A percentile compares a stretch with the other conserved stretches of the same genome.
phyloP scores from a whole-genome alignment of 129 eudicot genomes.

The Calendula officinalis region DNA sequence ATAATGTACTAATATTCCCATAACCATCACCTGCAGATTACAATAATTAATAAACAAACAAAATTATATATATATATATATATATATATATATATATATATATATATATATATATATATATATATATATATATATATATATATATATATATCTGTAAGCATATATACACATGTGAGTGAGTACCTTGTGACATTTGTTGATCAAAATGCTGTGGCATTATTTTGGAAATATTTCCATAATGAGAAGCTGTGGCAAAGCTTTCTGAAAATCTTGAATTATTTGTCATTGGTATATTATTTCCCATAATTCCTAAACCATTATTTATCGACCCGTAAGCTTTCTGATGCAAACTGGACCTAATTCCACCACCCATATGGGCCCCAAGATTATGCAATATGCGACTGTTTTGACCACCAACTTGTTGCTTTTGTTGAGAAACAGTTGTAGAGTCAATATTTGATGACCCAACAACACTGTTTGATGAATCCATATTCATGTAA shows the following conservation, averaged over 20 bases:
- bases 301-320: slow-evolving; percentile 56
- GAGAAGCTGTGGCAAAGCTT: slow-evolving; percentile 44
- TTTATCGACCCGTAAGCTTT: slow-evolving; percentile 50
- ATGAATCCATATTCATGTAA: slow-evolving; percentile 43
- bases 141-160: background rate
- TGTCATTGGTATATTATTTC: slow-evolving; percentile 42
- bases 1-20: too few relatives aligned
- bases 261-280: slow-evolving; percentile 64
- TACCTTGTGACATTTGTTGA: slow-evolving; percentile 58
- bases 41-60: too few relatives aligned
- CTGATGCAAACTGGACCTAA: slow-evolving; percentile 71
- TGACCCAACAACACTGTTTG: too few relatives aligned
- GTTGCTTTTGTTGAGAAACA: slow-evolving; percentile 63
- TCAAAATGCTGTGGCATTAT: slow-evolving; percentile 47
- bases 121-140: background rate
- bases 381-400: slow-evolving; percentile 72
- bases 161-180: background rate
- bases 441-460: slow-evolving; percentile 36
- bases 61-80: too few relatives aligned
- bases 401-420: slow-evolving; percentile 3
- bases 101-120: too few relatives aligned
- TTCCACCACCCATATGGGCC: slow-evolving; percentile 69
- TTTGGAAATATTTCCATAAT: slow-evolving; percentile 46
- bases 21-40: too few relatives aligned
- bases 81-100: too few relatives aligned